Base-by-base conservation (phyloP, 2,329 filamentous ascomycete genomes). In the Metarhizium guizhouense region DNA sequence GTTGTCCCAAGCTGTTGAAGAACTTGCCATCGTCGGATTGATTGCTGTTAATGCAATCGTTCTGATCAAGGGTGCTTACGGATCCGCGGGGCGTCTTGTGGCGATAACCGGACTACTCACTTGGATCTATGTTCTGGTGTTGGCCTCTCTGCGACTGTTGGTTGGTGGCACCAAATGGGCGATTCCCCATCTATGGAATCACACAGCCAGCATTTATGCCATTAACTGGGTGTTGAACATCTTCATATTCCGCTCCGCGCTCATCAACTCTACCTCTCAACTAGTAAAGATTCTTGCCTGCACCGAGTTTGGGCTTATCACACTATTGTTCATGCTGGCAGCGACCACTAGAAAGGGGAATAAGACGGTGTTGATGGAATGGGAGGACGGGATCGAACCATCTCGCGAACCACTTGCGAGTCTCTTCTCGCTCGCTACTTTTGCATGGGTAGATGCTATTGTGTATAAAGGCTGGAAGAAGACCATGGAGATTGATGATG, bases 281-380 rank as follows among this genome's bases (percentile, higher is more conserved):
- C 69, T 84, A 43, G 76, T 83, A 4, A 80, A 87, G 66, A 76
- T 78, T 51, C 76, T 96, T 50, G 78, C 83, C 59, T 84, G 90
- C 59, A 72, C 81, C 57, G 85, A 95, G 64, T 97, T 97, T 65
- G 75, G 76, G 1, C 74, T 97, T 57, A 83, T 82, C 6, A 86
- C 87, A 0, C 68, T 95, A 13, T 79, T 99, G 13, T 85, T 91
- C 54, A 69, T 82, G 49, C 85, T 96, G 67, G 84, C 90, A 47
- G 71, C 95, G 56, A 88, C 85, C 53, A 95, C 90, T 59, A 85
- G 94, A 60, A 94, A 91, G 73, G 94, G 94, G 48, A 97, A 97
- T 71, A 94, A 90, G 71, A 84, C 87, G 3, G 88, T 99, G 13
- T 72, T 92, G 49, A 70, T 97, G 65, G 90, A 96, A 70, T 92